Base-by-base conservation (phyloP, 75 land plant species). In the Pinus taeda region DNA sequence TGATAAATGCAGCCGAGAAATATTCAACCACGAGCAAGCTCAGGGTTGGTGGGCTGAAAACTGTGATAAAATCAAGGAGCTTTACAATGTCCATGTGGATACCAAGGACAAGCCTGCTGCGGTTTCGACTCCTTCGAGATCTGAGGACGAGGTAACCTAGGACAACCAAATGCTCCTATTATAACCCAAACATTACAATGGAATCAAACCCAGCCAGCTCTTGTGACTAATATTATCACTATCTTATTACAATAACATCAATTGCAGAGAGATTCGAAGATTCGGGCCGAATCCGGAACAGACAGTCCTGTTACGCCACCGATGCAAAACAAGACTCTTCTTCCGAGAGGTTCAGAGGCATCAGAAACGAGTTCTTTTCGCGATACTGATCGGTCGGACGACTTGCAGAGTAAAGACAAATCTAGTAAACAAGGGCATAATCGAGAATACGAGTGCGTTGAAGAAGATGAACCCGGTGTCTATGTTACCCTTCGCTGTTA, bases 21-120 rank as follows among this genome's bases (percentile, higher is more conserved):
- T 96, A 81, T 96, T 94, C 75, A 90, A 88, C 87, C 92, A 89
- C 63, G 79, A 83, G 87, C 91, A 90, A 89, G 99, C 99, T 45
- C 98, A 94, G 63, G 64, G 84, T 33, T 96, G 99, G 99, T 96
- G 99, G 99, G 83, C 95, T 5, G 95, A 94, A 76, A 96, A 94
- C 77, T 91, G 90, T 69, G 97, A 94, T 59, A 89, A 88, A 65
- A 92, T 96, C 45, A 87, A 86, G 81, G 98, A 92, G 74, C 85
- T 94, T 29, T 96, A 92, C 85, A 94, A 96, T 74, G 89, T 94
- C 56, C 93, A 80, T n/a, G 79, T 73, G 79, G 78, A n/a, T 81
- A 64, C 11, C 80, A 80, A 71, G 18, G 13, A 11, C 22, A 7
- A n/a, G 42, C 82, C 73, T 49, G 79, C 79, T 1, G 84, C 90